Base-by-base conservation (phyloP, 108 stramenopile genomes). In the Skeletonema tropicum region DNA sequence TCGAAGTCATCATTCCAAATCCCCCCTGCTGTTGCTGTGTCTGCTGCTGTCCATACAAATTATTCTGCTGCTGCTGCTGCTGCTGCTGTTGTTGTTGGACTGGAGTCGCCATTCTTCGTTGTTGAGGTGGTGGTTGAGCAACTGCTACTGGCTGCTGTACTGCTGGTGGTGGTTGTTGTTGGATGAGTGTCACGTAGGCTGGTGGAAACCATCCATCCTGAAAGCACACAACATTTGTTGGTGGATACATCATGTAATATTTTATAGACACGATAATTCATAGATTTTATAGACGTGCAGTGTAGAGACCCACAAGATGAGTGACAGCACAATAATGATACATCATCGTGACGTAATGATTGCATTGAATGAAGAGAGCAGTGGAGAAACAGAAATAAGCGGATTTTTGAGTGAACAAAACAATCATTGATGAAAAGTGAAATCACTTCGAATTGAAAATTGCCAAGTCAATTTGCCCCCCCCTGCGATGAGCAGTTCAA, bases 121-220 rank as follows among this genome's bases (percentile, higher is more conserved):
- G 71, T 17, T 52, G 33, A 14, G 23, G 32, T 29, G 19, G 60
- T 31, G 15, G 84, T 25, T 68, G 74, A 41, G 71, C 85, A 25
- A 70, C 77, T 61, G 68, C 75, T 12, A 65, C 13, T 33, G 32
- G 59, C 21, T 31, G n/a, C n/a, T n/a, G n/a, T 29, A 29, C 26
- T 29, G 26, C 1, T 29, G 26, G 26, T 29, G 26, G 62, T 25
- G 30, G 57, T 23, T 55, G 48, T 6, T 26, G 60, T 49, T n/a
- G 67, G 36, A 78, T 57, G 5, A 77, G 57, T 7, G 80, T 80
- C 13, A 94, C 94, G 68, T 94, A 94, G 12, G 89, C 71, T 14
- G 94, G 91, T 26, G 94, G 94, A 71, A 94, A 93, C 92, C 92
- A 93, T 39, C 94, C 92, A 66, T 91, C 90, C 72, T 77, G 9